Base-by-base conservation (phyloP, 345 rosid genomes). In the Ceriops decandra region DNA sequence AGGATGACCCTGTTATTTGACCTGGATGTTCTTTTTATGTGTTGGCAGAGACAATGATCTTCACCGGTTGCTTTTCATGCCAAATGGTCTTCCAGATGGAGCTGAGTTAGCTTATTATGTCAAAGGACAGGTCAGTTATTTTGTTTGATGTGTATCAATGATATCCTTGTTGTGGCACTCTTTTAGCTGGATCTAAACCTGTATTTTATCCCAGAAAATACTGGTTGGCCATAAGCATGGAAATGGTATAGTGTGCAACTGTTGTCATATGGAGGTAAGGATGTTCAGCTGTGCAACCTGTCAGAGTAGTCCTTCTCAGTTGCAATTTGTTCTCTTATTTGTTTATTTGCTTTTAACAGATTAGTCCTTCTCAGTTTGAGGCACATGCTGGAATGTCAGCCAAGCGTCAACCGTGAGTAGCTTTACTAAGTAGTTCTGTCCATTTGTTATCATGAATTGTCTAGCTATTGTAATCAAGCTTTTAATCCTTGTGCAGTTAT, bases 361-460 rank as follows among this genome's bases (percentile, higher is more conserved):
- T 95, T 63, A 95, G 99, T 69, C 99, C 99, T 69, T 95, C 99
- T 2, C 99, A 95, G 71, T 95, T 95, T 76, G 99, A 95, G 82
- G 86, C 99, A 26, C 99, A 95, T 85, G 98, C 98, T 85, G 99
- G 99, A 81, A 92, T 91, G 99, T 90, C 99, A 75, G 96, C 83
- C 64, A 91, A 98, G 78, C 90, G 98, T 71, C 99, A 92, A 84
- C 99, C 99, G 99, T 95, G 72, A 91, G 99, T 85, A 61, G 31
- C 70, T 53, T 30, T 54, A 32, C 17, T 4, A 52, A 38, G 62
- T 74, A 17, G 35, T 67, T 11, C 35, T 70, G 32, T 54, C 52
- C 24, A 19, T 73, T n/a, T 60, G 65, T 76, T 35, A 5, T 26
- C 65, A 36, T 64, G 35, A 54, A 63, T 64, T 38, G 31, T 16